A percentile compares a stretch with the other conserved stretches of the same genome.
Conservation (phyloP, 305 asterid genomes). For the Fraxinus ornus region DNA sequence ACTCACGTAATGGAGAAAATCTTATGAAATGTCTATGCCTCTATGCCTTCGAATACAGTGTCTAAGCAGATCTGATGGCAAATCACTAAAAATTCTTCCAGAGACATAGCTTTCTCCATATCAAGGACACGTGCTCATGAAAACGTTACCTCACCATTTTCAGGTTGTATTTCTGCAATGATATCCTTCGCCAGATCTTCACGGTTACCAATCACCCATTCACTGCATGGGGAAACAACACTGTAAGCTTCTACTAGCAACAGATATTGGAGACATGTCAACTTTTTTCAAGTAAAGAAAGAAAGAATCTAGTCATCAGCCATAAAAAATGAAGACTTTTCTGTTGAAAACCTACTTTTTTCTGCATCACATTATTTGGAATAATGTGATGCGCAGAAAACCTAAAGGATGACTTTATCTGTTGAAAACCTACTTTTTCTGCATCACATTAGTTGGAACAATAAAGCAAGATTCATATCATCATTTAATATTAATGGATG, state of each 20-base stretch:
- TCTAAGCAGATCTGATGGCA: conserved; percentile 9
- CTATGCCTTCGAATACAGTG: background rate
- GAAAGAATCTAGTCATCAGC: background rate
- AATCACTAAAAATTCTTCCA: conserved; percentile 6
- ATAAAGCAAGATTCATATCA: background rate
- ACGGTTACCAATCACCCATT: conserved; percentile 98
- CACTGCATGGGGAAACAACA: conserved; percentile 52
- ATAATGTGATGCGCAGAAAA: too few species aligned
- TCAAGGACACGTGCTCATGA: background rate
- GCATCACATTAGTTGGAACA: background rate
- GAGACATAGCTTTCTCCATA: conserved; percentile 5
- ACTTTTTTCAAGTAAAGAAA: background rate
- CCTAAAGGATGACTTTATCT: background rate
- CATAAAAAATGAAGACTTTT: background rate
- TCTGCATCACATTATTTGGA: too few species aligned
- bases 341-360: too few species aligned
- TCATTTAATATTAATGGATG: background rate
- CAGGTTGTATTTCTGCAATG: conserved; percentile 83
- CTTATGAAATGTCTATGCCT: conserved; percentile 7
- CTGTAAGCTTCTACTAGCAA: background rate
- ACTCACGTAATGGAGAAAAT: conserved; percentile 15
- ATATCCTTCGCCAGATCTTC: conserved; percentile 92
- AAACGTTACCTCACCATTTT: conserved; percentile 90
- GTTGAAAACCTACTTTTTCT: background rate
- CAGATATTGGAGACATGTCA: background rate